phyloP scores from a whole-genome alignment of 257 asterid species.

The Solanum chmielewskii region DNA sequence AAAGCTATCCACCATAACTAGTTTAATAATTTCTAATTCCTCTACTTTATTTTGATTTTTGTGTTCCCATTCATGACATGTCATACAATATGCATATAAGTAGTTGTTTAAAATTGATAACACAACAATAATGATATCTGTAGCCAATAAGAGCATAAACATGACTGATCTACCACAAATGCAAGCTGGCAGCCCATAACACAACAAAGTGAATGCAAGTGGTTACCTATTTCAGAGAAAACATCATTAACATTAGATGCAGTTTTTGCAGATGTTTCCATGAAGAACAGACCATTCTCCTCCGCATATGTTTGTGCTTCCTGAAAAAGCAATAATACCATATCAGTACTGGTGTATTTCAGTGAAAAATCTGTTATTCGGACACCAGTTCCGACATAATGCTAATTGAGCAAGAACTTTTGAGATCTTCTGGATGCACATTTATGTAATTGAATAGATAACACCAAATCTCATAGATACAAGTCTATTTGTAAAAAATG shows the following conservation, averaged over 20 bases:
- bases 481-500: not conserved
- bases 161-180: not conserved
- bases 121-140: not conserved
- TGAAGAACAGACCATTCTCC: slow-evolving; percentile 59
- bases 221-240: slow-evolving; percentile 42
- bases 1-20: not conserved
- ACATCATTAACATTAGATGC: slow-evolving; percentile 50
- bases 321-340: slow-evolving; percentile 20
- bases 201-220: not conserved
- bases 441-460: not conserved
- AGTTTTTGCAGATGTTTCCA: slow-evolving; percentile 70
- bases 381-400: not conserved
- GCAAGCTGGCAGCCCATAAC: not conserved
- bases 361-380: not conserved
- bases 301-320: slow-evolving; percentile 56
- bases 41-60: not conserved
- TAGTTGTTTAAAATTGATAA: not conserved
- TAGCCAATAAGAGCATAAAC: not conserved
- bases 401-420: not conserved
- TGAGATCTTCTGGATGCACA: not conserved
- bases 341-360: not conserved
- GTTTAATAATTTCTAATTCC: not conserved
- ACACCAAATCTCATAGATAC: not conserved
- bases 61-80: not conserved
- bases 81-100: not conserved